Base-by-base conservation (phyloP, 306 rosid genomes). In the Begonia peltatifolia region DNA sequence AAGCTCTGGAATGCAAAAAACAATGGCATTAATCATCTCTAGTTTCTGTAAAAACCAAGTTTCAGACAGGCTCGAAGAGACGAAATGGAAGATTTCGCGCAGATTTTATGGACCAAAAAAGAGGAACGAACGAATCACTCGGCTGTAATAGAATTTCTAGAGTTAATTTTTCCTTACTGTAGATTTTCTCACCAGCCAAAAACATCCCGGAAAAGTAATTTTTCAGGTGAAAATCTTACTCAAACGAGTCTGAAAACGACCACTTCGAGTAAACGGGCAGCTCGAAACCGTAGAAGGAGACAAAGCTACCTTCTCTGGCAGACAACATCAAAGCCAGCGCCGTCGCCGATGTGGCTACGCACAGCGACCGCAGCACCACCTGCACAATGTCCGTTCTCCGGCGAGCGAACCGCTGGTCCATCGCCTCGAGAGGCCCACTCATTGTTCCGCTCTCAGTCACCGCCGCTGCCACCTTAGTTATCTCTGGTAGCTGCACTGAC, bases 261-360 rank as follows among this genome's bases (percentile, higher is more conserved):
- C 97, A 90, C 56, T 80, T 80, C 54, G 97, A 83, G 52, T 68
- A 71, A 56, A 90, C 58, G 11, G 95, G 85, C 2, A 85, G 69
- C 12, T 47, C 55, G 60, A 85, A 76, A 44, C 90, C 90, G 55
- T 76, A 78, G 63, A 89, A 54, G 55, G 69, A 51, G 57, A 89
- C 70, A 2, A 72, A 59, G 69, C 62, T 62, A 11, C 75, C 70
- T 65, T 89, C 74, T 61, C 48, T 52, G 10, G 97, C 97, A 0
- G 95, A 85, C 12, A 90, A 72, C 97, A 85, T 85, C 54, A 78
- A 41, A 16, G 74, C 64, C 43, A 85, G 14, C 0, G 97, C 76
- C 52, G 76, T 65, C 23, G 68, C 59, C 14, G 87, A 80, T 55
- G 74, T 47, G 1, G 54, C 57, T 65, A 85, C 36, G 67, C 90